Conservation (phyloP, 163 green algal species). For the Coccomyxa subellipsoidea region DNA sequence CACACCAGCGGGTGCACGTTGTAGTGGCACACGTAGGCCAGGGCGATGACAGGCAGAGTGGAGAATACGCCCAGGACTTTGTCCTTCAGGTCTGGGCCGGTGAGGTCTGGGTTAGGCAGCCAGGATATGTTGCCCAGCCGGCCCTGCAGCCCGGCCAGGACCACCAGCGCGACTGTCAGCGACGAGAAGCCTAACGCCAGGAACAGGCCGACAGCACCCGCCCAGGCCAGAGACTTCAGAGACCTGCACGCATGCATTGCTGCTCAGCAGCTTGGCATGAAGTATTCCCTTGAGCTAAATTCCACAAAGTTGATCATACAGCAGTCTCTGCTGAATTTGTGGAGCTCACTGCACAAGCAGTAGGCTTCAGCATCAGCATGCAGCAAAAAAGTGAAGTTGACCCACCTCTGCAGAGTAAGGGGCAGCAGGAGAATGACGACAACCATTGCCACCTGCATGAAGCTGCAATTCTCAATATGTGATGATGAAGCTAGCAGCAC, state of each 20-base stretch:
- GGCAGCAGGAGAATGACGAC: not conserved
- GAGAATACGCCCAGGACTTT: not conserved
- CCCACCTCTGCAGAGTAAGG: not conserved
- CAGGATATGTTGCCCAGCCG: not conserved
- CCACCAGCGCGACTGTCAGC: not conserved
- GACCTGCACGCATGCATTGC: not conserved
- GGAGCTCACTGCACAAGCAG: too few species aligned
- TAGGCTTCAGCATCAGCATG: too few species aligned
- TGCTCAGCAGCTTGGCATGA: not conserved
- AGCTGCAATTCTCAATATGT: not conserved
- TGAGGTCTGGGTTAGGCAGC: not conserved
- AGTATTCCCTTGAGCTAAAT: too few species aligned
- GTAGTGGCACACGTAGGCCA: constrained; percentile 5
- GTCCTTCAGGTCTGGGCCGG: not conserved
- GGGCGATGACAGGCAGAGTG: constrained; percentile 1
- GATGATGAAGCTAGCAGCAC: too few species aligned
- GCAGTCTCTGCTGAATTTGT: too few species aligned
- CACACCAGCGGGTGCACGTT: not conserved
- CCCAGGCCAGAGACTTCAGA: constrained; percentile 2
- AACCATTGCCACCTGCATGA: not conserved
- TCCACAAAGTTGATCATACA: too few species aligned
- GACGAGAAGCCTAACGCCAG: not conserved
- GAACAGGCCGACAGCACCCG: not conserved
- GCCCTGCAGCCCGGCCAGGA: not conserved
- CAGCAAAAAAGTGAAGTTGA: too few species aligned